These are phyloP conservation scores for Trametopsis cervina DNA, from an alignment of 768 basidiomycete genomes.

Conservation along the genomic window DNA sequence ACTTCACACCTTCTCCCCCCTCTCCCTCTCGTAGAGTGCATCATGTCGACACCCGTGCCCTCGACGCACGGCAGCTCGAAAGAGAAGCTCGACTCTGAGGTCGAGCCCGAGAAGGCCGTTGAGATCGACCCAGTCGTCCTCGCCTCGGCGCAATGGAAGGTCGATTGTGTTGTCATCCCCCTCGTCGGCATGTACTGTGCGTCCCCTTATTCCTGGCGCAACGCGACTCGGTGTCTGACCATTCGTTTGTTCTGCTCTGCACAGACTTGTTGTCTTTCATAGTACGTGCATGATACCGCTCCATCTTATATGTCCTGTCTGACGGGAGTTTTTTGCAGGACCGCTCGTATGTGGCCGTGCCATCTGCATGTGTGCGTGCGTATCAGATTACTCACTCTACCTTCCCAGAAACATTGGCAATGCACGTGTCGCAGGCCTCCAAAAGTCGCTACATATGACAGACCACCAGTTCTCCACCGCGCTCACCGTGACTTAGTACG, in stretches of 20 bases:
- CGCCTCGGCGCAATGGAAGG: not conserved
- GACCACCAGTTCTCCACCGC: constrained; percentile 35
- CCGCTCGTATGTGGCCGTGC: not conserved
- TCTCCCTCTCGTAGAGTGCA: no score
- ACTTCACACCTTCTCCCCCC: no score
- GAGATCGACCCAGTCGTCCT: no score
- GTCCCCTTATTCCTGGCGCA: not conserved
- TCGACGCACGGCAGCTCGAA: no score
- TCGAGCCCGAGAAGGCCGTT: no score
- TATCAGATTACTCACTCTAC: no score
- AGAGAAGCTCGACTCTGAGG: no score
- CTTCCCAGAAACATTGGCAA: constrained; percentile 1
- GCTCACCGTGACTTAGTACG: constrained; percentile 37
- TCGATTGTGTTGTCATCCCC: not conserved
- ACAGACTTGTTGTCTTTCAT: not conserved
- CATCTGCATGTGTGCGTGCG: no score
- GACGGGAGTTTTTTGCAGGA: not conserved
- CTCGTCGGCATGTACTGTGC: not conserved
- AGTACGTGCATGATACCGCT: not conserved
- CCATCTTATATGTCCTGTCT: not conserved
- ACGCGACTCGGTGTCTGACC: not conserved
- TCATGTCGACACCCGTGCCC: no score
- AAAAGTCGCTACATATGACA: constrained; percentile 6
- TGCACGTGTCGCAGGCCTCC: constrained; percentile 6
- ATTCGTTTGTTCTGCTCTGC: not conserved